A percentile compares a stretch with the other conserved stretches of the same genome.
phyloP scores from a whole-genome alignment of 257 asterid species.

The Solanum piurae region DNA sequence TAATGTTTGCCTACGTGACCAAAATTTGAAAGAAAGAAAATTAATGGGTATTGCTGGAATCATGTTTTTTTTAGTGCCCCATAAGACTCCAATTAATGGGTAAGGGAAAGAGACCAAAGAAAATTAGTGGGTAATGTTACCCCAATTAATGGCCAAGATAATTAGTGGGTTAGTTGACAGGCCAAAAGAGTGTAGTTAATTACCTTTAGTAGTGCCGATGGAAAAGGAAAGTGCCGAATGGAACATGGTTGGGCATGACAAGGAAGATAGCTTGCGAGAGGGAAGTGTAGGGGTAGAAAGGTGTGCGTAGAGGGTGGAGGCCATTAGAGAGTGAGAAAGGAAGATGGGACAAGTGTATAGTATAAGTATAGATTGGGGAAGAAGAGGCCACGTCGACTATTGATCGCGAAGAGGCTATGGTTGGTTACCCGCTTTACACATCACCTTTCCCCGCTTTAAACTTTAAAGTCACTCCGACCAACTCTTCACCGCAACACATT shows the following conservation, averaged over 20 bases:
- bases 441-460: not conserved
- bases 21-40: not conserved
- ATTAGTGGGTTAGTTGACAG: not conserved
- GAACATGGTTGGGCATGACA: not conserved
- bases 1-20: conserved; percentile 27
- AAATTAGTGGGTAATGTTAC: too few species aligned
- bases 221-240: not conserved
- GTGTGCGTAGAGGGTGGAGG: not conserved
- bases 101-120: too few species aligned
- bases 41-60: not conserved
- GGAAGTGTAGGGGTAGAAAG: not conserved
- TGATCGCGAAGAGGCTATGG: not conserved
- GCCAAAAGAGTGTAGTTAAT: not conserved
- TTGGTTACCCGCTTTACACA: conserved; percentile 2
- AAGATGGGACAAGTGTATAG: not conserved
- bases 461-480: too few species aligned
- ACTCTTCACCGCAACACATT: too few species aligned
- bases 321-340: not conserved
- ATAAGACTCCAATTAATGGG: not conserved
- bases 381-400: conserved; percentile 32
- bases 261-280: not conserved
- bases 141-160: too few species aligned
- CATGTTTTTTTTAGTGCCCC: too few species aligned
- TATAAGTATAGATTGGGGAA: conserved; percentile 1
- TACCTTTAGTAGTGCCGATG: not conserved